Evolutionary conservation across 1,139 yeast genomes (phyloP).

Genomic region (Yamadazyma kanchanaburiensis): DNA sequence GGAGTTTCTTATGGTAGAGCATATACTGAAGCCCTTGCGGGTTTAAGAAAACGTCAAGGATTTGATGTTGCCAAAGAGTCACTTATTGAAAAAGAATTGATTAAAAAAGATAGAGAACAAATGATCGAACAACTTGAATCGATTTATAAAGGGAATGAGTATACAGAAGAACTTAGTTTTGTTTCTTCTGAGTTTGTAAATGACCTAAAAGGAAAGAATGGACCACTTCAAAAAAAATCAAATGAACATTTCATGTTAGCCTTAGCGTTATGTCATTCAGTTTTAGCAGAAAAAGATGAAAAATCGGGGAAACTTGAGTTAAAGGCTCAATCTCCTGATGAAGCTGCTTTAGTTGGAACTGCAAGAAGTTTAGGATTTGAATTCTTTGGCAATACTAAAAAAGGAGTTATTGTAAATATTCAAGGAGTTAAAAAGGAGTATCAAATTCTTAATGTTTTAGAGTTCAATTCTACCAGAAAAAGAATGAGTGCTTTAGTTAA

Average conservation of each 20-base stretch:
- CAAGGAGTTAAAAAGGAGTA: constrained; percentile 45
- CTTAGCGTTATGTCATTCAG: constrained; percentile 60
- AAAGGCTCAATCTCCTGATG: constrained; percentile 66
- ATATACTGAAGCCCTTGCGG: constrained; percentile 60
- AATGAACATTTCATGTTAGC: constrained; percentile 52
- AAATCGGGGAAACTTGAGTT: constrained; percentile 33
- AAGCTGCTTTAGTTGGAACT: constrained; percentile 59
- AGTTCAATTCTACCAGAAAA: constrained; percentile 51
- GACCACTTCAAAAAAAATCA: constrained; percentile 29
- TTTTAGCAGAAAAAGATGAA: constrained; percentile 46
- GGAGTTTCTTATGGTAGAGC: constrained; percentile 57
- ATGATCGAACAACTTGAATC: constrained; percentile 33
- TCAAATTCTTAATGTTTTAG: constrained; percentile 48
- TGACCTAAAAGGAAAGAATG: constrained; percentile 29
- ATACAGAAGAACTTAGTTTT: constrained; percentile 45
- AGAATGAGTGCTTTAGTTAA: constrained; percentile 91
- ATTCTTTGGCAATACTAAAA: constrained; percentile 45
- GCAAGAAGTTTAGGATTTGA: constrained; percentile 55
- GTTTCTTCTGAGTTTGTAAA: constrained; percentile 44
- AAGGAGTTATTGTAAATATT: constrained; percentile 39
- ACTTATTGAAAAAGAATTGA: constrained; percentile 32
- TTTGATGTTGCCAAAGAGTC: constrained; percentile 50
- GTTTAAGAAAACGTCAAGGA: constrained; percentile 54
- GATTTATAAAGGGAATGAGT: constrained; percentile 20
- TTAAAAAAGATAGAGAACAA: constrained; percentile 31